Base-by-base conservation (phyloP, 1,284 basidiomycete genomes). In the Bjerkandera adusta region DNA sequence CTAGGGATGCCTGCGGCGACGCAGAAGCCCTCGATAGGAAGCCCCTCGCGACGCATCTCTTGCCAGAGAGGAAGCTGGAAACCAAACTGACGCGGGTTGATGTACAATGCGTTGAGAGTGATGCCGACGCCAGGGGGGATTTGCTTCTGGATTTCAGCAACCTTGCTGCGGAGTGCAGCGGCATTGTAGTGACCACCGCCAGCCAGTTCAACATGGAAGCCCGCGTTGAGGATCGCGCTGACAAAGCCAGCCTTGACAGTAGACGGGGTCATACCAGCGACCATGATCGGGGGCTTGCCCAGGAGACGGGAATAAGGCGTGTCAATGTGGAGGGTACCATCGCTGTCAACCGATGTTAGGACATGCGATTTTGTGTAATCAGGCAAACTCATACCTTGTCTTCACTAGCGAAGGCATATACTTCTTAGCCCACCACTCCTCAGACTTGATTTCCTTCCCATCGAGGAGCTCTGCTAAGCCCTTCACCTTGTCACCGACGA, bases 51-150 rank as follows among this genome's bases (percentile, higher is more conserved):
- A 52, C 92, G 86, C 90, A 99, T 92, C 70, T 97, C 90, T 65
- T 95, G 90, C 95, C 95, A 98, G 24, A 97, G 76, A 22, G 97
- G 96, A 68, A 92, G 84, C 68, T 99, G 96, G 86, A 98, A 97
- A 29, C 81, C 77, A 69, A 97, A 98, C 64, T 98, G 96, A 55
- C 91, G 89, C 58, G 93, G 96, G 69, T 99, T 98, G 79, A 99
- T 99, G 70, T 98, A 99, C 21, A 99, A 82, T 13, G 93, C 77
- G 71, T 99, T 99, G 51, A 98, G 77, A 1, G 96, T 96, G 58
- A 99, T 74, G 47, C 95, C 95, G 48, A 95, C 84, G 49, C 94
- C 94, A 13, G 85, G 75, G 36, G 92, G 85, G 50, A 94, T 83
- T 56, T 84, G 79, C 48, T 77, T 70, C 68, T 91, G 91, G 49